Conservation (phyloP, 139 green algal genomes). For the Picochlorum sp. region DNA sequence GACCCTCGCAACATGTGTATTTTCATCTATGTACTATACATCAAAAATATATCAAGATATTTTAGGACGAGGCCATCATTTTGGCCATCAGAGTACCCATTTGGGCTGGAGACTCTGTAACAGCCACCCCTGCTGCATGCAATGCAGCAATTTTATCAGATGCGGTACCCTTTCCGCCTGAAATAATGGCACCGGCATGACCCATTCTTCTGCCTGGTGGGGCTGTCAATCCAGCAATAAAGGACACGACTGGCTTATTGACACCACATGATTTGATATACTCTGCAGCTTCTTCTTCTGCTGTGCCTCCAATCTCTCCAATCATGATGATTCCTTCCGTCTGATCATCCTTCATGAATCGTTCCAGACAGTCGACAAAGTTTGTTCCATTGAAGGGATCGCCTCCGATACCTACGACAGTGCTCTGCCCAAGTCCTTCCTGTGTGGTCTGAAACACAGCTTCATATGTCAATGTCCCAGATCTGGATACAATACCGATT, state of each 20-base stretch:
- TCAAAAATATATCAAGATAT: no score
- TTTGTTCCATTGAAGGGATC: conserved; percentile 97
- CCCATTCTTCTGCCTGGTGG: conserved; percentile 95
- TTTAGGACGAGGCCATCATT: conserved; percentile 40
- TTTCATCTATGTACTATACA: no score
- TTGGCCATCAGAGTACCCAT: conserved; percentile 67
- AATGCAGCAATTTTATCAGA: conserved; percentile 93
- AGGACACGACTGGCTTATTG: conserved; percentile 94
- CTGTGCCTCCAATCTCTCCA: conserved; percentile 95
- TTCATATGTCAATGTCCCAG: conserved; percentile 97
- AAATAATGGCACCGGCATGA: conserved; percentile 84
- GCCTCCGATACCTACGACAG: conserved; percentile 84
- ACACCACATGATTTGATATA: conserved; percentile 82
- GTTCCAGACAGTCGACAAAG: conserved; percentile 96
- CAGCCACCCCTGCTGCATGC: conserved; percentile 76
- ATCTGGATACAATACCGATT: conserved; percentile 95
- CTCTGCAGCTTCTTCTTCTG: conserved; percentile 96
- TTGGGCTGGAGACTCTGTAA: conserved; percentile 74
- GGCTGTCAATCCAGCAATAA: conserved; percentile 97
- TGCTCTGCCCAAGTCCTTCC: conserved; percentile 90
- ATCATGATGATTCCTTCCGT: conserved; percentile 99
- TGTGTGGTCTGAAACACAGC: conserved; percentile 93
- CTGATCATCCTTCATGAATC: conserved; percentile 91
- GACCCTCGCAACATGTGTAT: no score
- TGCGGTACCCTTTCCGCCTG: conserved; percentile 90